Conservation (phyloP, 169 alveolate genomes). For the Perkinsus marinus region DNA sequence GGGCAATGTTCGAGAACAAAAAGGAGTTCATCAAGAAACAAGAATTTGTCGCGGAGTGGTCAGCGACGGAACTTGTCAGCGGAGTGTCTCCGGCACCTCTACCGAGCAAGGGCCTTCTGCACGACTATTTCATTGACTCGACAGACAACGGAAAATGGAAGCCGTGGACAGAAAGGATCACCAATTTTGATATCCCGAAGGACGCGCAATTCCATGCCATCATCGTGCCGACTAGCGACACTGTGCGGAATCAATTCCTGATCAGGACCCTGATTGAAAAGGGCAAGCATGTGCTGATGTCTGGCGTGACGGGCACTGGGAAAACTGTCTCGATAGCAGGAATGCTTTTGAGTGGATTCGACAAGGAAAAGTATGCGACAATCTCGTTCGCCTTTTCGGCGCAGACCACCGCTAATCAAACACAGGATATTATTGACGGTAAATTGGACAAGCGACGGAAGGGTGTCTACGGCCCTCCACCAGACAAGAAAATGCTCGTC, state of each 20-base stretch:
- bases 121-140: constrained; percentile 21
- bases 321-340: constrained; percentile 62
- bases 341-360: constrained; percentile 37
- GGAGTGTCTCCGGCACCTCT: neutral
- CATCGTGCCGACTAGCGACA: constrained; percentile 74
- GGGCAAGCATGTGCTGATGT: constrained; percentile 62
- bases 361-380: constrained; percentile 52
- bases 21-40: constrained; percentile 19
- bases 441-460: constrained; percentile 67
- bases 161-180: constrained; percentile 23
- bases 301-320: constrained; percentile 86
- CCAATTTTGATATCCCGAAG: constrained; percentile 16
- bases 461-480: constrained; percentile 76
- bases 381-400: constrained; percentile 78
- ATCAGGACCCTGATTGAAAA: constrained; percentile 45
- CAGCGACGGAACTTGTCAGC: neutral
- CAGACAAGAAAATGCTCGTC: constrained; percentile 69
- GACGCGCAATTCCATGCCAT: constrained; percentile 60
- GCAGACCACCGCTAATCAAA: constrained; percentile 72
- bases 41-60: neutral
- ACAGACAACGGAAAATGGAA: constrained; percentile 24
- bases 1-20: constrained; percentile 20
- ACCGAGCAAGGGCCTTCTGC: constrained; percentile 25
- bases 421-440: constrained; percentile 76
- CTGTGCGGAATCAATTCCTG: constrained; percentile 65